Percentiles rank a stretch among this genome's conserved stretches.
These are phyloP conservation scores for Wallacemonas collosoma DNA, from an alignment of 208 protist genomes.

Conservation along the genomic window DNA sequence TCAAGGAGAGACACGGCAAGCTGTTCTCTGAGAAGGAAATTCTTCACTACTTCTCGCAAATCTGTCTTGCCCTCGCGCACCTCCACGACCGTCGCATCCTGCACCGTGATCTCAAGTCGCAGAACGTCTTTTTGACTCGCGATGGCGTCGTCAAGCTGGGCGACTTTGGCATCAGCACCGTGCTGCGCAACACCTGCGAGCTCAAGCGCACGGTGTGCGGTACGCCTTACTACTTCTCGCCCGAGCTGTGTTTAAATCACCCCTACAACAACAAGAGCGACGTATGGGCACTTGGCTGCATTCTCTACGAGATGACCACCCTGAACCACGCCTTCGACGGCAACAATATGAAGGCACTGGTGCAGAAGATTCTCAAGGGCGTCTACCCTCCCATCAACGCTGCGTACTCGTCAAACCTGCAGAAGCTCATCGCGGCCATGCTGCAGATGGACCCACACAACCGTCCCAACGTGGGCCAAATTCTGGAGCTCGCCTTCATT, in stretches of 20 bases:
- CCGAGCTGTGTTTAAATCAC: slow-evolving; percentile 93
- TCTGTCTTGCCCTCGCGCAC: slow-evolving; percentile 81
- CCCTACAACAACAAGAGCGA: slow-evolving; percentile 96
- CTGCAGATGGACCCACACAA: slow-evolving; percentile 83
- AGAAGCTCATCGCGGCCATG: slow-evolving; percentile 79
- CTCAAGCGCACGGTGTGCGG: slow-evolving; percentile 93
- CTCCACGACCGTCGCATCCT: slow-evolving; percentile 88
- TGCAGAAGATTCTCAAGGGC: slow-evolving; percentile 90
- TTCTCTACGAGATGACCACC: slow-evolving; percentile 92
- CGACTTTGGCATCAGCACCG: slow-evolving; percentile 93
- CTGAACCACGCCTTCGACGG: slow-evolving; percentile 90
- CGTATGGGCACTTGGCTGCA: slow-evolving; percentile 91
- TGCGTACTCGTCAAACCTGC: slow-evolving; percentile 74
- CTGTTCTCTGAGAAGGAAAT: slow-evolving; percentile 81
- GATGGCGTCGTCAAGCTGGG: slow-evolving; percentile 90
- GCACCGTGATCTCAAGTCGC: slow-evolving; percentile 91
- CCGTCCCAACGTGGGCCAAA: slow-evolving; percentile 81
- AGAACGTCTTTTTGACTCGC: slow-evolving; percentile 89
- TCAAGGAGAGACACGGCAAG: slow-evolving; percentile 68
- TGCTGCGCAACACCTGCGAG: slow-evolving; percentile 91
- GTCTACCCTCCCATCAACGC: slow-evolving; percentile 80
- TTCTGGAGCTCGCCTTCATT: slow-evolving; percentile 78
- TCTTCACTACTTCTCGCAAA: slow-evolving; percentile 85
- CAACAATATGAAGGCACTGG: slow-evolving; percentile 88
- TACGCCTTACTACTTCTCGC: slow-evolving; percentile 96